phyloP scores from a whole-genome alignment of 257 asterid species.

The Phtheirospermum japonicum region DNA sequence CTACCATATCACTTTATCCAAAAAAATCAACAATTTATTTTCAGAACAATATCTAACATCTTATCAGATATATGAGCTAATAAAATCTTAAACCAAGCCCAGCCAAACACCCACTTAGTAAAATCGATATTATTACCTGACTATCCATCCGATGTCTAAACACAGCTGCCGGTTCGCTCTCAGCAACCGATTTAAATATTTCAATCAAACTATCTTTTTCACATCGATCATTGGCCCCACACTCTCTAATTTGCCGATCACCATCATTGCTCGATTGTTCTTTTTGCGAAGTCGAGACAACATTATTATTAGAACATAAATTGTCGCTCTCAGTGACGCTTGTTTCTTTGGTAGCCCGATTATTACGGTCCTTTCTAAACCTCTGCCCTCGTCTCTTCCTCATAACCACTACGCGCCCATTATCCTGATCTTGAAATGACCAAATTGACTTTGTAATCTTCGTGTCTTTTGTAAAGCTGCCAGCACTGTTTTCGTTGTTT shows the following conservation, averaged over 20 bases:
- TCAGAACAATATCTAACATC: too few species aligned
- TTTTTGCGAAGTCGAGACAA: constrained; percentile 42
- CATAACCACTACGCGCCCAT: constrained; percentile 40
- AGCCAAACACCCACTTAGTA: too few species aligned
- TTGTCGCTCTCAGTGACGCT: constrained; percentile 63
- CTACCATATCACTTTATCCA: too few species aligned
- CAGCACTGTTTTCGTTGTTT: constrained; percentile 66
- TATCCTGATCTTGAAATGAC: constrained; percentile 35
- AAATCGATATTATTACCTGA: constrained; percentile 45
- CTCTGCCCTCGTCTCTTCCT: constrained; percentile 76
- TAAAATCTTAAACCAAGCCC: too few species aligned
- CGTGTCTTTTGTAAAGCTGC: constrained; percentile 69
- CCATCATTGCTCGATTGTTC: constrained; percentile 42
- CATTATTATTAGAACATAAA: constrained; percentile 39
- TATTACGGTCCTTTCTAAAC: constrained; percentile 53
- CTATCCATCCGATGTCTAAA: constrained; percentile 90
- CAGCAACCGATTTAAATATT: constrained; percentile 53
- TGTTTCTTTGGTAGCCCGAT: constrained; percentile 49
- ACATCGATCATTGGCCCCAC: constrained; percentile 20
- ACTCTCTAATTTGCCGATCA: constrained; percentile 28
- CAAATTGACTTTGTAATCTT: constrained; percentile 36
- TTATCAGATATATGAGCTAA: too few species aligned
- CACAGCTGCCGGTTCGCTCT: constrained; percentile 60
- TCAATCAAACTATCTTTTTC: constrained; percentile 42
- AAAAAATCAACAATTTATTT: too few species aligned